Percentiles rank a stretch among this genome's conserved stretches.
Evolutionary conservation across 768 basidiomycete genomes (phyloP).

Genomic region (Psilocybe sp.): DNA sequence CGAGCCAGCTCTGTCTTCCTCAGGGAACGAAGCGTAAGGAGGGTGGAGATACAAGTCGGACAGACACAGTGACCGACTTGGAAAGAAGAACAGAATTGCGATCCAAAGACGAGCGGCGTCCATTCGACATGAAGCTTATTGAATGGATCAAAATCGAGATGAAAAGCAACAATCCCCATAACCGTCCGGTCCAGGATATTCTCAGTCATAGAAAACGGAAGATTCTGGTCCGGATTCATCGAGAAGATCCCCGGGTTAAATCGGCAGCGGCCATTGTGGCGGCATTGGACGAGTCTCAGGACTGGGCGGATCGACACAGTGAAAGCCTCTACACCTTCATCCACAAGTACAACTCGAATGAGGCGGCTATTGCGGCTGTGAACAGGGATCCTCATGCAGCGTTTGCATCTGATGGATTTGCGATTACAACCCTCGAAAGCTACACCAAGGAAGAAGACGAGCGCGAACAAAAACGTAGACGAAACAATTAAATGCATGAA

Average conservation of each 20-base stretch:
- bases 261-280: slow-evolving; percentile 3
- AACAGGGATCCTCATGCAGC: neutral
- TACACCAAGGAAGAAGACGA: too few relatives aligned
- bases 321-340: slow-evolving; percentile 8
- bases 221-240: slow-evolving; percentile 10
- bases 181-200: slow-evolving; percentile 16
- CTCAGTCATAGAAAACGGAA: slow-evolving; percentile 7
- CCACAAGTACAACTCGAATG: slow-evolving; percentile 5
- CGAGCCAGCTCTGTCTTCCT: slow-evolving; percentile 3
- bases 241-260: slow-evolving; percentile 3
- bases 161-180: slow-evolving; percentile 5
- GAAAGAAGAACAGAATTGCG: slow-evolving; percentile 7
- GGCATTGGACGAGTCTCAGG: slow-evolving; percentile 14
- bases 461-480: too few relatives aligned
- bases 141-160: slow-evolving; percentile 14
- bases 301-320: slow-evolving; percentile 22
- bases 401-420: too few relatives aligned
- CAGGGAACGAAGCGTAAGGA: too few relatives aligned
- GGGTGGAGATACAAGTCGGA: neutral
- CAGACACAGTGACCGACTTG: neutral
- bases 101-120: slow-evolving; percentile 5
- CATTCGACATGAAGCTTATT: slow-evolving; percentile 13
- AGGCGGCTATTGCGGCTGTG: neutral
- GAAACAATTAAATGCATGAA: too few relatives aligned
- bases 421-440: too few relatives aligned